phyloP scores from a whole-genome alignment of 2,329 filamentous ascomycete genomes.

The Penicillium sclerotigenum region DNA sequence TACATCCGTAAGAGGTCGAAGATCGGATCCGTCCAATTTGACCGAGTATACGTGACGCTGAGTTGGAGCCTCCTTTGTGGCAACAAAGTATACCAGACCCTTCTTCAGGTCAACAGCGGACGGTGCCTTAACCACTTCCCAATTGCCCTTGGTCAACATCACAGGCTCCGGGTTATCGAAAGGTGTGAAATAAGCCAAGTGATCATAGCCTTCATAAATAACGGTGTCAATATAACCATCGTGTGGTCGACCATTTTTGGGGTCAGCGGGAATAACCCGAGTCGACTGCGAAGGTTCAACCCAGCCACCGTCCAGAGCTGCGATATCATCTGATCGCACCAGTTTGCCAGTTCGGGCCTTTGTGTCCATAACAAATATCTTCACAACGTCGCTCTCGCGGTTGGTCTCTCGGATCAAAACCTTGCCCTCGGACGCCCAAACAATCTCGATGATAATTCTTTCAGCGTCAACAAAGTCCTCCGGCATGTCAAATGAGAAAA shows the following conservation, averaged over 20 bases:
- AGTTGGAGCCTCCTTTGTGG: conserved; percentile 80
- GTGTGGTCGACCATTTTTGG: conserved; percentile 67
- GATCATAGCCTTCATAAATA: conserved; percentile 81
- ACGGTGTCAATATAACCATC: conserved; percentile 94
- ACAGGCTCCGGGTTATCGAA: conserved; percentile 77
- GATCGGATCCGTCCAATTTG: conserved; percentile 71
- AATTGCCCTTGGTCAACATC: conserved; percentile 81
- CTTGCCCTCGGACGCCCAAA: conserved; percentile 79
- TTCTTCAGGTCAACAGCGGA: conserved; percentile 79
- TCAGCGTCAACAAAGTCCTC: conserved; percentile 77
- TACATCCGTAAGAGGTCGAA: conserved; percentile 71
- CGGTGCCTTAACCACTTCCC: conserved; percentile 87
- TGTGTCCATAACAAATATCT: conserved; percentile 82
- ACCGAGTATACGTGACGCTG: conserved; percentile 92
- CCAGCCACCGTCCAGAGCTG: conserved; percentile 90
- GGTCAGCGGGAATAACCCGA: conserved; percentile 79
- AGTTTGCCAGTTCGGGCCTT: conserved; percentile 68
- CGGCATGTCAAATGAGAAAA: conserved; percentile 74
- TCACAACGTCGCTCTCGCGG: conserved; percentile 86
- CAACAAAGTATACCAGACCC: conserved; percentile 87
- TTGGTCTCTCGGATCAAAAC: conserved; percentile 91
- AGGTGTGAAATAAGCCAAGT: conserved; percentile 89
- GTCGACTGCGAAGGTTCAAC: conserved; percentile 90
- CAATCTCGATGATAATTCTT: conserved; percentile 84
- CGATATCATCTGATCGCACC: conserved; percentile 74